Evolutionary conservation across 2,329 filamentous ascomycete species (phyloP).

Genomic region (Achaetomium macrosporum): DNA sequence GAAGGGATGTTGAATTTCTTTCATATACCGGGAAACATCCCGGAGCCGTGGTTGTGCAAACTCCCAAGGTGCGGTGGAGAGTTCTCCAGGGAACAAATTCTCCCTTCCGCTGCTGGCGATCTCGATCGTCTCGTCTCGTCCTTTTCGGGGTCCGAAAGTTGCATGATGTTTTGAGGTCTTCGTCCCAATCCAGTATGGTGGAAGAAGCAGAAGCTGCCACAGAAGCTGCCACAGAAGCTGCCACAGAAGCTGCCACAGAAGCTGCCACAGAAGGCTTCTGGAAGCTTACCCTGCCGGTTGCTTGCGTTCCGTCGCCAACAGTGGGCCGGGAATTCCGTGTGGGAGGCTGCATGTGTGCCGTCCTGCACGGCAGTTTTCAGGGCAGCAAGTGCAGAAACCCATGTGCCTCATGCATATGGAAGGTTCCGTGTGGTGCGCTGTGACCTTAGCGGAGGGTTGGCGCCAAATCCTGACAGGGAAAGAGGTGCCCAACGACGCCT

Average conservation of each 20-base stretch:
- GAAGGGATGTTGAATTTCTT: too few species aligned
- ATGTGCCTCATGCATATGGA: background rate
- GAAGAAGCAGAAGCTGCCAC: background rate
- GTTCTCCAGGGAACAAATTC: background rate
- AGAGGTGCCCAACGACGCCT: background rate
- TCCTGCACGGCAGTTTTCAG: conserved; percentile 1
- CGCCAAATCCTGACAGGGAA: conserved; percentile 9
- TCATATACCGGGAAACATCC: too few species aligned
- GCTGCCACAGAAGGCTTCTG: conserved; percentile 12
- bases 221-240: too few species aligned
- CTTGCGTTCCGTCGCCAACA: background rate
- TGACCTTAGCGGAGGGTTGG: conserved; percentile 6
- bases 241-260: too few species aligned
- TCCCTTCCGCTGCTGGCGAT: background rate
- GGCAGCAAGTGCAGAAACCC: background rate
- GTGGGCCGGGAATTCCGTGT: background rate
- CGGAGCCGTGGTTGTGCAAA: too few species aligned
- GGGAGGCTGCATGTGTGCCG: conserved; percentile 8
- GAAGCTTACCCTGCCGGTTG: conserved; percentile 11
- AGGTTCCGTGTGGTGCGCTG: conserved; percentile 4
- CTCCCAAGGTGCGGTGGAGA: too few species aligned
- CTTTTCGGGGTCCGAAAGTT: background rate
- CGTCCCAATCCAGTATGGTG: conserved; percentile 7
- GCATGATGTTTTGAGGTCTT: conserved; percentile 1
- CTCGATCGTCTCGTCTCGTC: background rate